Base-by-base conservation (phyloP, 495 filamentous ascomycete species). In the Xylaria intraflava region DNA sequence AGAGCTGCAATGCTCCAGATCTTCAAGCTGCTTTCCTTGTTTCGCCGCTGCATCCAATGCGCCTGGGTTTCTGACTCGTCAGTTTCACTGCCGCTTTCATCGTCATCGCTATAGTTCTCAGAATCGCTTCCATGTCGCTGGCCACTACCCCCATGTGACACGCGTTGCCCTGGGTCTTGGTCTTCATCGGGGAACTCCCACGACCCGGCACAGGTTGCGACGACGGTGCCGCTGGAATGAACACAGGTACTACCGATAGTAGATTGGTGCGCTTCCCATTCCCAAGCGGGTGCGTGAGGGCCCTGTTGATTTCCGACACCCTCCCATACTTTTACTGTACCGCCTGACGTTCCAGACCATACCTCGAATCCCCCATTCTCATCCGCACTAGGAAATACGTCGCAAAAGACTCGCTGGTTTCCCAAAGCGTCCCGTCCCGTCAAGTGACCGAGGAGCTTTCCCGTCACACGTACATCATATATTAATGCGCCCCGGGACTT, bases 311-410 rank as follows among this genome's bases (percentile, higher is more conserved):
- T 78, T 42, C 75, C 81, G 6, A 81, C 76, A 29, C 84, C 77
- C 51, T 79, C 79, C 89, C 89, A 98, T 19, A 87, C 78, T 50
- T 83, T 80, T 51, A 95, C 85, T 12, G 70, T 65, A 0, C 93
- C 94, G 72, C 89, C 84, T n/a, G 70, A 81, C 2, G 87, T 88
- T 14, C 90, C 91, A 30, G 85, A 88, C 90, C 89, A 94, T 17
- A 95, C 72, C 63, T 90, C 86, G 66, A 83, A 82, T 2, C 83
- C 83, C 1, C 69, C 72, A 0, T 72, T 62, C 6, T 68, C 65
- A 4, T 66, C 71, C 3, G 52, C 53, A 8, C 69, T 69, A 0
- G 67, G 65, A 55, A 76, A 80, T 14, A 92, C 74, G 68, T 95
- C 89, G 46, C 90, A 80, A 17, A 82, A 80, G 53, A 97, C 67